These are phyloP conservation scores for Fraxinus quadrangulata DNA, from an alignment of 257 asterid genomes.

Conservation along the genomic window DNA sequence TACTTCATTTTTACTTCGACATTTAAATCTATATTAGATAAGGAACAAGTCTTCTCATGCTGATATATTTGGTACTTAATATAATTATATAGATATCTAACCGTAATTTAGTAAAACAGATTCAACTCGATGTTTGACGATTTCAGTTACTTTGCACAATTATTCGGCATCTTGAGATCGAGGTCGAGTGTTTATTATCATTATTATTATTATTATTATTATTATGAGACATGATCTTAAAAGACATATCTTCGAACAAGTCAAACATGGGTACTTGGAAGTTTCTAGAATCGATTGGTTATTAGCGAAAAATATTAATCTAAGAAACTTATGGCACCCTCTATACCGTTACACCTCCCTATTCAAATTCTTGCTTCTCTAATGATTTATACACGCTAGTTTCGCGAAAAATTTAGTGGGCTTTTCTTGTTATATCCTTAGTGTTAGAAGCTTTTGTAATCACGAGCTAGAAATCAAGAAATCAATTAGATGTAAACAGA, in stretches of 20 bases:
- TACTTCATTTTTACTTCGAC: no score
- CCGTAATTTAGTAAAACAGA: not conserved
- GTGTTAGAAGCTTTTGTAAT: not conserved
- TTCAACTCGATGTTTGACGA: no score
- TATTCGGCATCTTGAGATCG: not conserved
- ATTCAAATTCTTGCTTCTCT: not conserved
- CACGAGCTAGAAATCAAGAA: not conserved
- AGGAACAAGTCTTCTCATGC: no score
- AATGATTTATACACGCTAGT: not conserved
- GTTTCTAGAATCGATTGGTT: no score
- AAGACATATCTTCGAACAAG: no score
- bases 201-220: no score
- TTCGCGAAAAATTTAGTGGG: slow-evolving; percentile 16
- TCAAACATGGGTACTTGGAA: no score
- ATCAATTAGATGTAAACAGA: not conserved
- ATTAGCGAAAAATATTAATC: no score
- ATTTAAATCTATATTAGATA: no score
- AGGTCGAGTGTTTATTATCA: no score
- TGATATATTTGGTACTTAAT: no score
- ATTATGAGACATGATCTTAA: no score
- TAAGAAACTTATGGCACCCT: not conserved
- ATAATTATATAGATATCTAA: not conserved
- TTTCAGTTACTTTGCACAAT: not conserved
- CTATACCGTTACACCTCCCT: not conserved
- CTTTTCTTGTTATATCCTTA: not conserved